Conservation (phyloP, 2,329 filamentous ascomycete genomes). For the Pyrenophora graminea region DNA sequence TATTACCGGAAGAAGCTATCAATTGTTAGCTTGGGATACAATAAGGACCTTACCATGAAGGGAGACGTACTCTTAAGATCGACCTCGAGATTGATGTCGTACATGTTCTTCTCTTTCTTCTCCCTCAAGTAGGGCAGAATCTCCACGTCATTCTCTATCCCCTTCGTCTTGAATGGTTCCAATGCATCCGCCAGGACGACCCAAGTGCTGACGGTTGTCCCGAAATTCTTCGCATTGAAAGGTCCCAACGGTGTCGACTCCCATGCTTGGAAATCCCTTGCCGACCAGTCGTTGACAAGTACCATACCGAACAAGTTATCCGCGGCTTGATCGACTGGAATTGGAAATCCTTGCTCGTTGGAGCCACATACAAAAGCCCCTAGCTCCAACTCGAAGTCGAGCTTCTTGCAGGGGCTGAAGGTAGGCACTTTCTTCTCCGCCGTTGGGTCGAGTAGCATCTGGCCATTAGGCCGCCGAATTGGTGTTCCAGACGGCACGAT, state of each 20-base stretch:
- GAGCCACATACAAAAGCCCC: constrained; percentile 72
- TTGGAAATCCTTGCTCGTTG: constrained; percentile 67
- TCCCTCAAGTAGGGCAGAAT: constrained; percentile 69
- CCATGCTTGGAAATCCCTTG: constrained; percentile 80
- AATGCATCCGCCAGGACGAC: constrained; percentile 77
- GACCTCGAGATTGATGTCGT: constrained; percentile 71
- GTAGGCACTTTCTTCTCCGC: constrained; percentile 65
- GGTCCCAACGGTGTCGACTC: constrained; percentile 83
- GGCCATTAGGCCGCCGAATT: constrained; percentile 74
- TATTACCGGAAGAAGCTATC: constrained; percentile 52
- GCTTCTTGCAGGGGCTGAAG: constrained; percentile 65
- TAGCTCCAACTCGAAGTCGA: constrained; percentile 82
- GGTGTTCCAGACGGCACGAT: constrained; percentile 75
- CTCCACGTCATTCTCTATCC: constrained; percentile 59
- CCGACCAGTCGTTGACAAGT: constrained; percentile 86
- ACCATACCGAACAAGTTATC: constrained; percentile 79
- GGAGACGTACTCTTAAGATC: constrained; percentile 57
- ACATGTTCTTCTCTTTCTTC: constrained; percentile 62
- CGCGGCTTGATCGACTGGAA: constrained; percentile 67
- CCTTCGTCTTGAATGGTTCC: constrained; percentile 65
- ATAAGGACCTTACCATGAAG: neutral
- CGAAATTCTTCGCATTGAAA: constrained; percentile 85
- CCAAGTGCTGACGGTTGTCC: constrained; percentile 77
- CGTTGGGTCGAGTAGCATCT: constrained; percentile 68
- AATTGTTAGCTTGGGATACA: constrained; percentile 16